Conservation (phyloP, 495 filamentous ascomycete genomes). For the Trichoderma erinaceum region DNA sequence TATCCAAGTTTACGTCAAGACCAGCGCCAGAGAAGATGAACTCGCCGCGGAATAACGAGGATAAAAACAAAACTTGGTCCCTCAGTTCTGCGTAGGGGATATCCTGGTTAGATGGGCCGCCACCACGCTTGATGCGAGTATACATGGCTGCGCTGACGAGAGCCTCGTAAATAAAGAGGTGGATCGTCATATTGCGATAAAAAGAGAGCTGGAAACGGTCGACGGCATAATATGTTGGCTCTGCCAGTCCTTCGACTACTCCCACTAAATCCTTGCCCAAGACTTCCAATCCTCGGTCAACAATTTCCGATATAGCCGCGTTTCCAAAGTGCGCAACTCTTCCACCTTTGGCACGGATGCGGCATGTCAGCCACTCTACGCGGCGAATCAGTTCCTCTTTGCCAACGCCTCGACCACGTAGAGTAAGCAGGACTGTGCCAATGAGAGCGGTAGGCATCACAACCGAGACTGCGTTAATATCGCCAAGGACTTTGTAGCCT, state of each 20-base stretch:
- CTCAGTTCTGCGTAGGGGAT: constrained; percentile 65
- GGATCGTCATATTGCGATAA: constrained; percentile 98
- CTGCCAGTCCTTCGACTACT: constrained; percentile 65
- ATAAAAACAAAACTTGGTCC: constrained; percentile 80
- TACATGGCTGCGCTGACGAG: constrained; percentile 87
- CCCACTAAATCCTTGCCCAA: constrained; percentile 84
- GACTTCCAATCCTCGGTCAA: constrained; percentile 84
- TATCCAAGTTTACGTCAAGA: constrained; percentile 68
- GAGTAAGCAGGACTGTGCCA: constrained; percentile 85
- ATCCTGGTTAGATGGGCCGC: constrained; percentile 70
- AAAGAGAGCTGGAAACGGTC: constrained; percentile 96
- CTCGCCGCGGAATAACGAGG: constrained; percentile 87
- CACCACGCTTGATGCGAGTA: constrained; percentile 80
- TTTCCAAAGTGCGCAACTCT: constrained; percentile 89
- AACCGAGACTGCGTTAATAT: constrained; percentile 93
- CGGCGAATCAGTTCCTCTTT: constrained; percentile 77
- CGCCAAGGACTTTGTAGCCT: constrained; percentile 83
- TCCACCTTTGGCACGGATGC: constrained; percentile 79
- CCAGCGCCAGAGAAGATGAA: constrained; percentile 94
- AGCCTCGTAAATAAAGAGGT: constrained; percentile 89
- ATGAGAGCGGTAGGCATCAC: constrained; percentile 97
- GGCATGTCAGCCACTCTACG: constrained; percentile 81
- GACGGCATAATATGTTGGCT: constrained; percentile 87
- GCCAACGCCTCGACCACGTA: constrained; percentile 87
- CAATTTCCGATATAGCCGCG: constrained; percentile 68